Conservation (phyloP, 192 early-diverging fungal species). For the Podila verticillata region DNA sequence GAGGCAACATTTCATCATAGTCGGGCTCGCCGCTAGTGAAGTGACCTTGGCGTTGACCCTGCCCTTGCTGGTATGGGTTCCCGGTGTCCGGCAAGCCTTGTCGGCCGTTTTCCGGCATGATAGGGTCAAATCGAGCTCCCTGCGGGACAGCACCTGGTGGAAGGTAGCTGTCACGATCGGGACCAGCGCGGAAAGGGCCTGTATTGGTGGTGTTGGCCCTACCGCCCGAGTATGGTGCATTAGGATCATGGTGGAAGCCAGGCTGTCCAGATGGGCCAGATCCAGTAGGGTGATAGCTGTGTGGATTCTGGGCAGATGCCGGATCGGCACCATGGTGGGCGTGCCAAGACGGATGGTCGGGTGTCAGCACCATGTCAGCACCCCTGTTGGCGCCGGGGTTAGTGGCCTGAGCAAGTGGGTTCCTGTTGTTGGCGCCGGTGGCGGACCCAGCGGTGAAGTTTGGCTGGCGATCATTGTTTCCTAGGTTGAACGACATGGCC, state of each 20-base stretch:
- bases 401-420: conserved; percentile 20
- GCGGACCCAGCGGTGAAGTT: background rate
- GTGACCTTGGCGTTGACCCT: conserved; percentile 3
- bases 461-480: conserved; percentile 33
- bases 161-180: conserved; percentile 19
- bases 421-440: background rate
- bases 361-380: conserved; percentile 42
- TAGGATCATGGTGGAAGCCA: conserved; percentile 3
- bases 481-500: conserved; percentile 36
- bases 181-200: conserved; percentile 7
- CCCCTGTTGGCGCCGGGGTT: conserved; percentile 12
- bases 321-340: background rate
- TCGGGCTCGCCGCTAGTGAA: conserved; percentile 8
- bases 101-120: conserved; percentile 17
- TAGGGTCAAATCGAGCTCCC: conserved; percentile 34
- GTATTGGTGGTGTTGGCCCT: conserved; percentile 7
- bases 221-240: conserved; percentile 17
- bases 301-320: background rate
- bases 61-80: background rate
- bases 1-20: conserved; percentile 12
- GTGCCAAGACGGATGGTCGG: conserved; percentile 44
- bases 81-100: conserved; percentile 13
- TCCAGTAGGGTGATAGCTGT: background rate
- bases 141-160: conserved; percentile 29
- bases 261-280: background rate